Percentiles rank a stretch among this genome's conserved stretches.
These are phyloP conservation scores for Pichia thaimueangensis DNA, from an alignment of 805 yeast species.

Conservation along the genomic window DNA sequence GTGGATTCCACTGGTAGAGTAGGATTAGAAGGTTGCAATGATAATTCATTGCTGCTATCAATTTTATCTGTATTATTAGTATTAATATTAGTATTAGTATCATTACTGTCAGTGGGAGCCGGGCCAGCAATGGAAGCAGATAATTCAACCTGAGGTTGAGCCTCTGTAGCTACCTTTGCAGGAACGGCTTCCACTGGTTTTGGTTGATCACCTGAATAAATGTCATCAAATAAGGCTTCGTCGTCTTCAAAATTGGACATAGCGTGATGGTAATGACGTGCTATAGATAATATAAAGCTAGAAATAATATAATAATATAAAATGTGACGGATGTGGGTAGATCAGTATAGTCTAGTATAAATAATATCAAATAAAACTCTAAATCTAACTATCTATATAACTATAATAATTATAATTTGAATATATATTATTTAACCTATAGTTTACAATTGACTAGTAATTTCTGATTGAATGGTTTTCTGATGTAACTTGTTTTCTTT, in stretches of 20 bases:
- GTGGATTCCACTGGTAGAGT: neutral
- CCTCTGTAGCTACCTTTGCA: slow-evolving; percentile 16
- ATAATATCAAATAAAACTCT: slow-evolving; percentile 1
- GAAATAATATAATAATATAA: slow-evolving; percentile 3
- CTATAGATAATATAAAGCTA: slow-evolving; percentile 1
- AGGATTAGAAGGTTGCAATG: slow-evolving; percentile 1
- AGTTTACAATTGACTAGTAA: slow-evolving; percentile 10
- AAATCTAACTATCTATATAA: slow-evolving; percentile 7
- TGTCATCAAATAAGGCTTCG: slow-evolving; percentile 90
- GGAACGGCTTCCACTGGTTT: slow-evolving; percentile 16
- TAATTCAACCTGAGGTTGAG: no score
- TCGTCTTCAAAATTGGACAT: slow-evolving; percentile 81
- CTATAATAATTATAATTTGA: slow-evolving; percentile 5
- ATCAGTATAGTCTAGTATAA: neutral
- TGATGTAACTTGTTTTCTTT: no score
- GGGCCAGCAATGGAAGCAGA: no score
- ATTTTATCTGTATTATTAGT: neutral
- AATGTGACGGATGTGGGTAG: neutral
- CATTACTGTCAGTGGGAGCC: neutral
- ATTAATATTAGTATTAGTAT: neutral
- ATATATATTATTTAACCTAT: neutral
- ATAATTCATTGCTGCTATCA: neutral
- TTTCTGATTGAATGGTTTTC: no score
- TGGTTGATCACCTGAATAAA: slow-evolving; percentile 42
- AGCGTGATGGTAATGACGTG: slow-evolving; percentile 9